Percentiles rank a stretch among this genome's conserved stretches.
Evolutionary conservation across 2,329 filamentous ascomycete genomes (phyloP).

Genomic region (Cercospora beticola): DNA sequence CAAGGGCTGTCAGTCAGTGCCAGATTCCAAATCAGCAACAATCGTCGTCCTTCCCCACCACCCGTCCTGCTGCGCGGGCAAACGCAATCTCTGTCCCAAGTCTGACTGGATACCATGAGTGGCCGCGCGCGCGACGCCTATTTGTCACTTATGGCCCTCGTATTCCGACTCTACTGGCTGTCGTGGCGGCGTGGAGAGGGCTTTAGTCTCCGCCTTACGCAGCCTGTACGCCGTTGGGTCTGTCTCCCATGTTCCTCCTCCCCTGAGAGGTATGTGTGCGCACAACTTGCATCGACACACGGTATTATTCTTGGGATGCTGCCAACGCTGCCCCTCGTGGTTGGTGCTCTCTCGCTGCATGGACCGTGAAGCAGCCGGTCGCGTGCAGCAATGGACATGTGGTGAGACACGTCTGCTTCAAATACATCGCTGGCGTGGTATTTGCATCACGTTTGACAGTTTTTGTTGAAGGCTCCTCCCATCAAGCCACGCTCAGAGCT

Average conservation of each 20-base stretch:
- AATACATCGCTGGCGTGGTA: background rate
- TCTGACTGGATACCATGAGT: background rate
- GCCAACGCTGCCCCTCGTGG: background rate
- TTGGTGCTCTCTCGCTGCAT: background rate
- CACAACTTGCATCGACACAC: background rate
- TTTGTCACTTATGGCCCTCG: conserved; percentile 6
- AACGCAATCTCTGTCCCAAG: conserved; percentile 3
- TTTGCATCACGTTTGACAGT: conserved; percentile 2
- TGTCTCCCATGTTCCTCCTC: background rate
- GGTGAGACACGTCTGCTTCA: conserved; percentile 8
- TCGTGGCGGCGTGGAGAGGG: background rate
- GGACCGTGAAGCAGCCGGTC: background rate
- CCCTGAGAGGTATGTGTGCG: background rate
- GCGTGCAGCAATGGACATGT: background rate
- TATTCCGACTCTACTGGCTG: background rate
- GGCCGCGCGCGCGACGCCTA: background rate
- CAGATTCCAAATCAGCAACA: conserved; percentile 13
- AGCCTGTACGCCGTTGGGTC: background rate
- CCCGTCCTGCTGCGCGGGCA: background rate
- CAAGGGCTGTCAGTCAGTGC: background rate
- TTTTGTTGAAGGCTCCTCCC: background rate
- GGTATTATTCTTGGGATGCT: background rate
- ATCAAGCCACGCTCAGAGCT: background rate
- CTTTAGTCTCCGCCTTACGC: background rate
- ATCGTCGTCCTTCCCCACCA: conserved; percentile 3